phyloP scores from a whole-genome alignment of 371 early-diverging fungal species.

The Rhizopus sp. region DNA sequence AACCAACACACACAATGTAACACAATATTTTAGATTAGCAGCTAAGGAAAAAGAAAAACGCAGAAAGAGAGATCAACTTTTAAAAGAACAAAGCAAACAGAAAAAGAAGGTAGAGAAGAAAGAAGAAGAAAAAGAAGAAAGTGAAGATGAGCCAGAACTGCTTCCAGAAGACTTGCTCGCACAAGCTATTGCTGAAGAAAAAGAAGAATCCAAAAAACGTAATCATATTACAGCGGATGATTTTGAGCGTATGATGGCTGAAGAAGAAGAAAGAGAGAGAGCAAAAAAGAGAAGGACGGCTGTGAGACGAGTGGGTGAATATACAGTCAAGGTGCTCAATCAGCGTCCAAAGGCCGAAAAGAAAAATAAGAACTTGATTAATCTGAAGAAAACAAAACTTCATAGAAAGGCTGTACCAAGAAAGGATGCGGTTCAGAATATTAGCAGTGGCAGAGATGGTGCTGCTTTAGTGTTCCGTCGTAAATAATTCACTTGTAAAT shows the following conservation, averaged over 20 bases:
- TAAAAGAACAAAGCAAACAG: slow-evolving; percentile 43
- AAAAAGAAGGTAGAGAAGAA: slow-evolving; percentile 17
- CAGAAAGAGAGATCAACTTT: slow-evolving; percentile 40
- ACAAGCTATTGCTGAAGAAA: slow-evolving; percentile 38
- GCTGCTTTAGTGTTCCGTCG: slow-evolving; percentile 41
- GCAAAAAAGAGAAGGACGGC: slow-evolving; percentile 21
- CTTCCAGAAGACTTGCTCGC: slow-evolving; percentile 40
- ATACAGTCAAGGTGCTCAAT: slow-evolving; percentile 51
- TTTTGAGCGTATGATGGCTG: slow-evolving; percentile 48
- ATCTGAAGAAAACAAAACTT: slow-evolving; percentile 29
- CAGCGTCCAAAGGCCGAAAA: slow-evolving; percentile 42
- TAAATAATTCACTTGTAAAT: slow-evolving; percentile 17
- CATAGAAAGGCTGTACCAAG: slow-evolving; percentile 32
- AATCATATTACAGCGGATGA: slow-evolving; percentile 48
- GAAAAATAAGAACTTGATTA: slow-evolving; percentile 24
- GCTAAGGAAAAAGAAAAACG: slow-evolving; percentile 45
- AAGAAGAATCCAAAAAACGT: slow-evolving; percentile 36
- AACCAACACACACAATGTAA: not conserved
- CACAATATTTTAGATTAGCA: slow-evolving; percentile 22
- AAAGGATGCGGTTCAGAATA: slow-evolving; percentile 39
- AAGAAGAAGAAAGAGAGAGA: slow-evolving; percentile 33
- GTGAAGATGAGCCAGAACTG: slow-evolving; percentile 19
- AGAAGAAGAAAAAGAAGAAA: slow-evolving; percentile 7
- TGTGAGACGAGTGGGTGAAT: slow-evolving; percentile 44
- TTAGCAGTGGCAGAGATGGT: slow-evolving; percentile 37